A percentile compares a stretch with the other conserved stretches of the same genome.
phyloP scores from a whole-genome alignment of 2,329 filamentous ascomycete species.

The Mycosphaerelloides madeirae region DNA sequence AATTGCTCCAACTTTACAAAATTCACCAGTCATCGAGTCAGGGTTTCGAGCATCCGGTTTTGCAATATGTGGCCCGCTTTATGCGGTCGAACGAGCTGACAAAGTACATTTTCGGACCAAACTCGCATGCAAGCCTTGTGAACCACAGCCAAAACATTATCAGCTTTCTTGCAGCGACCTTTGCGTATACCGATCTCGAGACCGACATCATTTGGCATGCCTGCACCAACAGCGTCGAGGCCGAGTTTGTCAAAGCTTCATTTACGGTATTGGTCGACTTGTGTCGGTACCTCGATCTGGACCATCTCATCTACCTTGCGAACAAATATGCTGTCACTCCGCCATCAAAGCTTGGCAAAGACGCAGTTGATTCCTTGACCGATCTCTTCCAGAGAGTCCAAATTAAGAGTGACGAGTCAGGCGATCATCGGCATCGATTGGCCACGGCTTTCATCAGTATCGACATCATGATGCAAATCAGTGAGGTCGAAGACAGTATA shows the following conservation, averaged over 20 bases:
- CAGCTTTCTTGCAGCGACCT: conserved; percentile 77
- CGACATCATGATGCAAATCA: conserved; percentile 21
- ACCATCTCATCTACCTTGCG: conserved; percentile 60
- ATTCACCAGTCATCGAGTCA: conserved; percentile 26
- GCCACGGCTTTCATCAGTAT: conserved; percentile 25
- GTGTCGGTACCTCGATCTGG: conserved; percentile 40
- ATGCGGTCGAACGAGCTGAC: conserved; percentile 67
- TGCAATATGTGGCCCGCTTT: conserved; percentile 65
- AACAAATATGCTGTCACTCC: conserved; percentile 58
- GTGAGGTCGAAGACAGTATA: conserved; percentile 6
- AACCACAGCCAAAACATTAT: conserved; percentile 76
- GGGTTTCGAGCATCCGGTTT: conserved; percentile 46
- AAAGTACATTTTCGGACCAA: conserved; percentile 82
- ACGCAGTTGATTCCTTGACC: conserved; percentile 22
- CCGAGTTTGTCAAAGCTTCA: conserved; percentile 75
- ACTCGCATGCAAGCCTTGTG: conserved; percentile 88
- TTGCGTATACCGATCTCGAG: conserved; percentile 64
- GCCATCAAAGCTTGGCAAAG: conserved; percentile 20
- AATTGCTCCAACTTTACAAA: conserved; percentile 65
- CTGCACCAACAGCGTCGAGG: conserved; percentile 74
- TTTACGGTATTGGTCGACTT: conserved; percentile 59
- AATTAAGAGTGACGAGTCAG: conserved; percentile 2
- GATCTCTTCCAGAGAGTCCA: conserved; percentile 15
- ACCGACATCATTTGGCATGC: conserved; percentile 82
- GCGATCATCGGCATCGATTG: conserved; percentile 9